Base-by-base conservation (phyloP, 305 asterid species). In the Fraxinus greggii region DNA sequence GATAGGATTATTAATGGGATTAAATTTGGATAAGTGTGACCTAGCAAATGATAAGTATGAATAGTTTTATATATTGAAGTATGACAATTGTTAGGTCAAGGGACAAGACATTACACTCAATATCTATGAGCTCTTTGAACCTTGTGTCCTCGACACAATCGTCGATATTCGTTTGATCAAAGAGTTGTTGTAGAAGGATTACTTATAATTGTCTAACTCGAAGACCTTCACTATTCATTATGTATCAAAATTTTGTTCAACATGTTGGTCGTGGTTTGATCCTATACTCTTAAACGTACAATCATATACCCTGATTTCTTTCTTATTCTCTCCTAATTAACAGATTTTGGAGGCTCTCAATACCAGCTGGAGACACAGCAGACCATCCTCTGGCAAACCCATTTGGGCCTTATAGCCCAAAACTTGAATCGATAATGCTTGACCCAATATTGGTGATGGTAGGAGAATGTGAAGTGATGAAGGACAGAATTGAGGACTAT, bases 311-410 rank as follows among this genome's bases (percentile, higher is more conserved):
- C 6, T 56, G 26, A 7, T 6, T 59, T 59, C 31, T 59, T 59
- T 59, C 31, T 59, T 13, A 69, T 69, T 29, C 29, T 69, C 76
- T 70, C 45, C 13, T 10, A 72, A 72, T 2, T 31, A 31, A 81
- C 78, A 92, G 97, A 59, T 90, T 92, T 82, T 92, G 97, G 97
- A 90, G 97, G 83, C 40, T 92, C 10, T 80, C 93, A 24, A 3
- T 92, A 48, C 95, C 97, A 5, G 65, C 1, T 10, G 97, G 94
- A 59, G 77, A 67, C 26, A 86, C 87, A 7, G 56, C 83, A 24
- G 95, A 92, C 86, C 86, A 90, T 78, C 94, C 94, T 24, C 26
- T 83, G 78, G 92, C 89, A 23, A 92, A 92, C 86, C 97, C 97
- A 7, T 90, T 90, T 80, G 94, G 97, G 78, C 92, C 91, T 0